Base-by-base conservation (phyloP, 805 yeast genomes). In the Saturnispora diversa region DNA sequence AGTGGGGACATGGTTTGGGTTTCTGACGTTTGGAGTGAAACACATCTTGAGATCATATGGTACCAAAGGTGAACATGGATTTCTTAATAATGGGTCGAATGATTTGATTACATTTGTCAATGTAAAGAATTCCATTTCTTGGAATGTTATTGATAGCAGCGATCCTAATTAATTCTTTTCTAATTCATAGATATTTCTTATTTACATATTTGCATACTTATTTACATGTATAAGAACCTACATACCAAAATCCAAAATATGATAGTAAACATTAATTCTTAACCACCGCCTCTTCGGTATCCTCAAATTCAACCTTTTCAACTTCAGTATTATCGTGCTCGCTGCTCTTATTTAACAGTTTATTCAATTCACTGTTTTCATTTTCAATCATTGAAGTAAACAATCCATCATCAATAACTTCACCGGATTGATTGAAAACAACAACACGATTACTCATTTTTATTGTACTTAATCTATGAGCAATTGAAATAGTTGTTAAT, bases 391-490 rank as follows among this genome's bases (percentile, higher is more conserved):
- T 66, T 20, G 66, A 71, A 8, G 63, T 63, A 55, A 76, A 84
- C 8, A 64, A 46, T 12, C 88, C 92, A 31, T 77, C 72, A 57
- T 83, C 94, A 8, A 75, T 83, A 39, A 85, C 88, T 35, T 67
- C 69, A 4, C 95, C 94, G 25, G 71, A 68, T 15, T 80, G 83
- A 11, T 58, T 52, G 36, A 90, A 65, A 2, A 90, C 97, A 39
- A 90, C 72, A 10, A 88, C 79, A 48, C 85, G 69, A 28, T 85
- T 80, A 50, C 94, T 80, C 61, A 86, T 76, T 50, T 77, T 76
- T 44, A 90, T 90, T 0, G 97, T 90, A 11, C 92, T 79, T 40
- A 88, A 69, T 51, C 97, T 69, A 58, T 90, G 97, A 1, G 97
- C 97, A 51, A 90, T 87, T 33, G 92, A 82, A 30, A 90, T 82